phyloP scores from a whole-genome alignment of 2,329 filamentous ascomycete genomes.

The Ilyonectria robusta region DNA sequence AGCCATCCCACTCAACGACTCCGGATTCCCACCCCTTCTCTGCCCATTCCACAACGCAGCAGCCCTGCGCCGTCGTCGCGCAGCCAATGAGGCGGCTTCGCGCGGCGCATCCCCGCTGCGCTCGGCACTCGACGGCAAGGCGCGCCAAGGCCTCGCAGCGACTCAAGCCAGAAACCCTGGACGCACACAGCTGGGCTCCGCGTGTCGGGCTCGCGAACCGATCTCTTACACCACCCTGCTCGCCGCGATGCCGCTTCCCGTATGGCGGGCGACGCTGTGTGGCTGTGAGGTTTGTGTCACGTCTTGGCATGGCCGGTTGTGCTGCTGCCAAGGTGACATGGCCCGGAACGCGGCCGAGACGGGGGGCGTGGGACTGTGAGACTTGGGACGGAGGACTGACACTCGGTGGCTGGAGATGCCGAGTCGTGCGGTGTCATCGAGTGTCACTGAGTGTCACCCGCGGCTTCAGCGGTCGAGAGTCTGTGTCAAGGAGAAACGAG shows the following conservation, averaged over 20 bases:
- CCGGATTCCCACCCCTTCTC: neutral
- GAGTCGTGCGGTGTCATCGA: slow-evolving; percentile 11
- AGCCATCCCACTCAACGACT: slow-evolving; percentile 24
- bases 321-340: neutral
- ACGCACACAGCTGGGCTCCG: neutral
- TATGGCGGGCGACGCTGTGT: neutral
- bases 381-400: neutral
- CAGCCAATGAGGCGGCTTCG: neutral
- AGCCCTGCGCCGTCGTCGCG: neutral
- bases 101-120: neutral
- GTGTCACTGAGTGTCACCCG: neutral
- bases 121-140: neutral
- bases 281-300: neutral
- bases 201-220: slow-evolving; percentile 35
- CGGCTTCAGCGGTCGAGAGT: neutral
- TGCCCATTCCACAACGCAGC: neutral
- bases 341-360: slow-evolving; percentile 23
- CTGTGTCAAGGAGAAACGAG: slow-evolving; percentile 4
- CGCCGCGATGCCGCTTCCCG: neutral
- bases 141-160: neutral
- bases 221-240: slow-evolving; percentile 42
- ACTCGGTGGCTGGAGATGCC: slow-evolving; percentile 19
- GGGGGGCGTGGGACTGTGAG: neutral
- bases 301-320: neutral
- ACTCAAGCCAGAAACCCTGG: neutral